Conservation (phyloP, 2,329 filamentous ascomycete species). For the Triangularia verruculosa region DNA sequence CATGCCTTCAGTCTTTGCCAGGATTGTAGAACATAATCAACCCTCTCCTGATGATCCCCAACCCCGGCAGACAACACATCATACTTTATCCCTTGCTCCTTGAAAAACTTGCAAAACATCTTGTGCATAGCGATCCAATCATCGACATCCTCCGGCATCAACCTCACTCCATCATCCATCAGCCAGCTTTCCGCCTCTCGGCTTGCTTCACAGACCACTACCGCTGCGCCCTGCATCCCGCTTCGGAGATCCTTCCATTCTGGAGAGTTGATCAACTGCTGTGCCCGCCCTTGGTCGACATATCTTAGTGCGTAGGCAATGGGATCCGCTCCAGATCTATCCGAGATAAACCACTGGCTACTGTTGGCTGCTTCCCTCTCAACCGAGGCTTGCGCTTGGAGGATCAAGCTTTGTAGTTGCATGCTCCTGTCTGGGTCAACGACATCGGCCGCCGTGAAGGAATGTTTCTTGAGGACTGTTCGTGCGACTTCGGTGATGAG, state of each 20-base stretch:
- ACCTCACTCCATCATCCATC: constrained; percentile 37
- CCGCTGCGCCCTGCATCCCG: constrained; percentile 34
- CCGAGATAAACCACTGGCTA: constrained; percentile 38
- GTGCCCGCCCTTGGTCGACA: constrained; percentile 26
- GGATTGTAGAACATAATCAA: constrained; percentile 11
- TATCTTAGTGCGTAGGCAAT: constrained; percentile 39
- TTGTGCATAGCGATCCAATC: constrained; percentile 29
- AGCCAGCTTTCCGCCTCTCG: constrained; percentile 35
- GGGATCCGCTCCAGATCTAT: constrained; percentile 43
- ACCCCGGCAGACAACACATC: constrained; percentile 9
- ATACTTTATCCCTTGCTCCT: not conserved
- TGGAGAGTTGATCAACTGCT: not conserved
- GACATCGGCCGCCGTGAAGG: constrained; percentile 37
- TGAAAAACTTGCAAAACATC: constrained; percentile 23
- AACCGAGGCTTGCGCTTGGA: constrained; percentile 35
- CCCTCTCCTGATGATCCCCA: constrained; percentile 4
- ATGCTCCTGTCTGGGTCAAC: constrained; percentile 30
- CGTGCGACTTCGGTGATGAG: constrained; percentile 40
- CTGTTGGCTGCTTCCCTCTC: constrained; percentile 27
- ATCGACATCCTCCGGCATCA: constrained; percentile 32
- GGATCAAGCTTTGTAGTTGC: constrained; percentile 38
- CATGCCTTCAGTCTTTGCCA: not conserved
- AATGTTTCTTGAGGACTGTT: constrained; percentile 33
- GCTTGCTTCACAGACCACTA: constrained; percentile 41
- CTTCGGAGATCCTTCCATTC: constrained; percentile 33